Base-by-base conservation (phyloP, 2,329 filamentous ascomycete species). In the Fonsecaea multimorphosa region DNA sequence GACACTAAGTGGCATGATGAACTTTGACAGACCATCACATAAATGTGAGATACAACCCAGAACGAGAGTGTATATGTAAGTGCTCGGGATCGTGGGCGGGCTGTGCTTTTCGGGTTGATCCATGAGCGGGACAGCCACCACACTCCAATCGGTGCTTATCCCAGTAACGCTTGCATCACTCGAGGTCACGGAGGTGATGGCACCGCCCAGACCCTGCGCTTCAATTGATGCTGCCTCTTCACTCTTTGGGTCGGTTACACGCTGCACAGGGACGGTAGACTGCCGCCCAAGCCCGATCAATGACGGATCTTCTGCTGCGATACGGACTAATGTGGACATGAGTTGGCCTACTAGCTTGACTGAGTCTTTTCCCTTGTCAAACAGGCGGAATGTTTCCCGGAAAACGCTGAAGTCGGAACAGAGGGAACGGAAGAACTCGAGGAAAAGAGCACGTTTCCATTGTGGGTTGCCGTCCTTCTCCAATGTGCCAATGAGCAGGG, bases 81-180 rank as follows among this genome's bases (percentile, higher is more conserved):
- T 97, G 67, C 97, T 94, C 0, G 95, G 95, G 24, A 96, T 86
- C 0, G 82, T 73, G 3, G 94, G 93, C 0, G 94, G 86, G 55
- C 97, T 93, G 0, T 88, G 86, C 77, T 98, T 99, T 79, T 99
- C 95, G 22, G 98, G 86, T 70, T 97, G 92, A 72, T 99, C 95
- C 67, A 98, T 92, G 74, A 92, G 97, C 4, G 93, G 90, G 11
- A 93, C 90, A 57, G 92, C 87, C 67, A 97, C 86, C 12, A 89
- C 86, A 77, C 95, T 99, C 93, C 93, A 98, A 74, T 96, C 91
- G 2, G 86, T 88, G 78, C 93, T 97, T 74, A 99, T 93, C 8
- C 92, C 93, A 56, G 82, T 80, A 0, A 87, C 88, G 69, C 85
- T 90, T 29, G 85, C 83, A 29, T 89, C 88, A 63, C 89, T 87